Conservation (phyloP, 441 rosid genomes). For the Adansonia madagascariensis region DNA sequence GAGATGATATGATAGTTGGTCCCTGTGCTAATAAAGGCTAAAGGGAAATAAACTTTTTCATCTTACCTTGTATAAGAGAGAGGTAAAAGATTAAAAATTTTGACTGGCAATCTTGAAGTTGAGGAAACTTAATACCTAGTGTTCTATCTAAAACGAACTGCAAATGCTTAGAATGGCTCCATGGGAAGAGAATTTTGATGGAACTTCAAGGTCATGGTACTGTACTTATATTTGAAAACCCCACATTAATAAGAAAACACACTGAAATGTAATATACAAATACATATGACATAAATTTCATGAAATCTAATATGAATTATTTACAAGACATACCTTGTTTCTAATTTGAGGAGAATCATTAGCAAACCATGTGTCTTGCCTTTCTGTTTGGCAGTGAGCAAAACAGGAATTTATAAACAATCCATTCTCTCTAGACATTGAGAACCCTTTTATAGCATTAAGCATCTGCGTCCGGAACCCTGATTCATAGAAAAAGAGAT, state of each 20-base stretch:
- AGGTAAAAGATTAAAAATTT: neutral
- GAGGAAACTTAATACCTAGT: neutral
- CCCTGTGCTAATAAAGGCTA: neutral
- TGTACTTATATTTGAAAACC: neutral
- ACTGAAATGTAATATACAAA: neutral
- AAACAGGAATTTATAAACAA: slow-evolving; percentile 91
- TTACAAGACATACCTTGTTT: slow-evolving; percentile 57
- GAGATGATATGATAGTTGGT: neutral
- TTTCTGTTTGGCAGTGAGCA: slow-evolving; percentile 96
- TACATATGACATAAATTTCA: neutral
- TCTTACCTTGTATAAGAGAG: neutral
- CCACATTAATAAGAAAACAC: neutral
- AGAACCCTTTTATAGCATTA: slow-evolving; percentile 58
- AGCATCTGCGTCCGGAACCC: slow-evolving; percentile 90
- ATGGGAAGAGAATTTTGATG: neutral
- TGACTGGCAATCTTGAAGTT: neutral
- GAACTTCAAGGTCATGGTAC: neutral
- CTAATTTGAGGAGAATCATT: slow-evolving; percentile 74
- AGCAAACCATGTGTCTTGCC: slow-evolving; percentile 96
- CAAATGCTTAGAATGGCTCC: neutral
- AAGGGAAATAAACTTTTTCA: neutral
- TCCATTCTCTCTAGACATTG: slow-evolving; percentile 75
- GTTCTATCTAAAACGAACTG: neutral
- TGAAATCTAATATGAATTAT: slow-evolving; percentile 1
- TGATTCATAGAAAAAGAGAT: slow-evolving; percentile 36